Conservation (phyloP, 306 rosid genomes). For the Ceratonia siliqua region DNA sequence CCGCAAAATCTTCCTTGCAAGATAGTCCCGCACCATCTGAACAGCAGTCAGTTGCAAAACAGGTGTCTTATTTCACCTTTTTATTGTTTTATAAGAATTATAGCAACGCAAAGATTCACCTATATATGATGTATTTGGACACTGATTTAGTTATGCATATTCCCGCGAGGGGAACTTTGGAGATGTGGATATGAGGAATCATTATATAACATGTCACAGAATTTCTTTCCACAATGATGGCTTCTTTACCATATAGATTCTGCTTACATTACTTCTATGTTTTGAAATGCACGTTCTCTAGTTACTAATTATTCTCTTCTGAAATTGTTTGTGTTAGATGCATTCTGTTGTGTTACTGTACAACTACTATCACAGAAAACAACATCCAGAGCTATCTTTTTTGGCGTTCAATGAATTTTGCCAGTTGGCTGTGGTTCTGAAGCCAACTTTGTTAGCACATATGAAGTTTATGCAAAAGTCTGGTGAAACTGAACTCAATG, state of each 20-base stretch:
- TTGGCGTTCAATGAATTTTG: slow-evolving; percentile 66
- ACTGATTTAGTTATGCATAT: background rate
- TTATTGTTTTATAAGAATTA: background rate
- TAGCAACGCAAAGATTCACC: background rate
- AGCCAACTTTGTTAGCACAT: slow-evolving; percentile 61
- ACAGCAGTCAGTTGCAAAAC: slow-evolving; percentile 62
- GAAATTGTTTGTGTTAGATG: slow-evolving; percentile 55
- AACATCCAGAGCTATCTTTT: slow-evolving; percentile 52
- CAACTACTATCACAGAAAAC: slow-evolving; percentile 80
- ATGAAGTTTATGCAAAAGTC: slow-evolving; percentile 64
- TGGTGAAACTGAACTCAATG: slow-evolving; percentile 49
- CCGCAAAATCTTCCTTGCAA: slow-evolving; percentile 47
- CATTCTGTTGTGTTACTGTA: slow-evolving; percentile 73
- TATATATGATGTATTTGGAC: background rate
- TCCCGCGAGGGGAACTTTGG: background rate
- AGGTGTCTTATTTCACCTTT: slow-evolving; percentile 48
- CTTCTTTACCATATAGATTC: too few relatives aligned
- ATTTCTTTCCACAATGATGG: too few relatives aligned
- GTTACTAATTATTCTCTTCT: slow-evolving; percentile 40
- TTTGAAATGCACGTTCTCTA: background rate
- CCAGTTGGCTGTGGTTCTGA: slow-evolving; percentile 63
- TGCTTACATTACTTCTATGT: too few relatives aligned
- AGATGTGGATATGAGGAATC: background rate
- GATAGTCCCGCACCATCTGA: slow-evolving; percentile 49
- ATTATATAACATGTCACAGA: too few relatives aligned